Evolutionary conservation across 2,329 filamentous ascomycete genomes (phyloP).

Genomic region (Verticillium alfalfae): DNA sequence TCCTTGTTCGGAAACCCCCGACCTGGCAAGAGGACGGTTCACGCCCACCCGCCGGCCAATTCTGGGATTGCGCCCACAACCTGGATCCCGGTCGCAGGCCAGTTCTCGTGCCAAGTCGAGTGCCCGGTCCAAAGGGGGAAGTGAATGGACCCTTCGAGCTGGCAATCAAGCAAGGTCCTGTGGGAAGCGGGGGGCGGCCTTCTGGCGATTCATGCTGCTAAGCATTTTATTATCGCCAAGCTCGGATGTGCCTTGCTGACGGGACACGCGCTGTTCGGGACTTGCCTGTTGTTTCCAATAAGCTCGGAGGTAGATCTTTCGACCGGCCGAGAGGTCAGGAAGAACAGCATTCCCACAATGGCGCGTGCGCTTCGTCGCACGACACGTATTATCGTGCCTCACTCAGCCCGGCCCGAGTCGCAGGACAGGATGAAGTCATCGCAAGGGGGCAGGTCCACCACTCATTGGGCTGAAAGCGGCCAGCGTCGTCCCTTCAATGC

Average conservation of each 20-base stretch:
- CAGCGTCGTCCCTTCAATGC: background rate
- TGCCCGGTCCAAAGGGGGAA: background rate
- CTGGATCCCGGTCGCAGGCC: background rate
- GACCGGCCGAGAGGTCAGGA: background rate
- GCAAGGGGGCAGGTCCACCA: background rate
- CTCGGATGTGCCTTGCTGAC: background rate
- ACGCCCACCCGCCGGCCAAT: background rate
- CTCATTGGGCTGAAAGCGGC: background rate
- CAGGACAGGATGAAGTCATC: background rate
- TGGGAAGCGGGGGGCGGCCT: too few species aligned
- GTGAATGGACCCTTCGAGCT: background rate
- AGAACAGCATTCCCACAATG: too few species aligned
- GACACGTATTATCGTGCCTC: background rate
- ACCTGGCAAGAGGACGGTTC: background rate
- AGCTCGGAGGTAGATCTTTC: background rate
- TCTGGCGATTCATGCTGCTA: background rate
- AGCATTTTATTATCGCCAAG: background rate
- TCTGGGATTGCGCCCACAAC: constrained; percentile 1
- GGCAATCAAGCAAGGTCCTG: background rate
- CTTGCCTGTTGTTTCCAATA: background rate
- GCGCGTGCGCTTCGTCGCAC: background rate
- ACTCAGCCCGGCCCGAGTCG: background rate
- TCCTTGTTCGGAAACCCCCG: constrained; percentile 5
- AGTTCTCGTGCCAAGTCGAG: background rate
- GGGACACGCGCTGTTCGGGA: background rate